A percentile compares a stretch with the other conserved stretches of the same genome.
phyloP scores from a whole-genome alignment of 2,329 filamentous ascomycete species.

The Pyrenophora seminiperda region DNA sequence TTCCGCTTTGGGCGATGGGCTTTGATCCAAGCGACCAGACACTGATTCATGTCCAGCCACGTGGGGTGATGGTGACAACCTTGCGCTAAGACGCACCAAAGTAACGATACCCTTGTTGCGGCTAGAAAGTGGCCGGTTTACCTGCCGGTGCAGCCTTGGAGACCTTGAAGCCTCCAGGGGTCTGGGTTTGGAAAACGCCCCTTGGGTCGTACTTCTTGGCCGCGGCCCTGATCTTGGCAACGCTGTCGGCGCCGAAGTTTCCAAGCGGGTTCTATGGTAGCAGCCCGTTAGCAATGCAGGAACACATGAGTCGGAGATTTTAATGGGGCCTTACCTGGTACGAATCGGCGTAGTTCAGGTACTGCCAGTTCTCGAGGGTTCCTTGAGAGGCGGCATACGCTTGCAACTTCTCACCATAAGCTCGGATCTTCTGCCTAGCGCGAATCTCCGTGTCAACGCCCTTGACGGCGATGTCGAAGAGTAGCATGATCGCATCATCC shows the following conservation, averaged over 20 bases:
- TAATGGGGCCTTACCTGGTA: conserved; percentile 24
- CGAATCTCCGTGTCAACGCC: conserved; percentile 18
- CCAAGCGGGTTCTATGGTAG: conserved; percentile 44
- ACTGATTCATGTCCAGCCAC: too few relatives aligned
- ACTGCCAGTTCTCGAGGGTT: conserved; percentile 26
- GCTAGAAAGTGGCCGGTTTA: too few relatives aligned
- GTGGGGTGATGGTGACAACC: too few relatives aligned
- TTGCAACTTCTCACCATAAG: conserved; percentile 20
- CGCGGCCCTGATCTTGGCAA: conserved; percentile 40
- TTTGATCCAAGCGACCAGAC: too few relatives aligned
- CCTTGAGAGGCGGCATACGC: conserved; percentile 16
- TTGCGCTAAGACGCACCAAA: too few relatives aligned
- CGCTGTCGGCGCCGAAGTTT: conserved; percentile 49
- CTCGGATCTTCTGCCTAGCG: conserved; percentile 15
- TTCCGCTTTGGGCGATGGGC: too few relatives aligned
- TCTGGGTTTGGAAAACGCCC: conserved; percentile 48
- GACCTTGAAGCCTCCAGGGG: conserved; percentile 53
- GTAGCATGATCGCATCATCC: conserved; percentile 29
- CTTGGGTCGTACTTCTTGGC: conserved; percentile 49
- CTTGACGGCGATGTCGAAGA: conserved; percentile 27
- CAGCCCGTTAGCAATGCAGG: conserved; percentile 22
- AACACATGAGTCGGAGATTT: not conserved
- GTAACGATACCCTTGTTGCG: too few relatives aligned
- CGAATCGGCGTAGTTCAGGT: conserved; percentile 45
- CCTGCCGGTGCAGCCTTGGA: conserved; percentile 15